Evolutionary conservation across 805 yeast genomes (phyloP).

Genomic region (Spathaspora gorwiae): DNA sequence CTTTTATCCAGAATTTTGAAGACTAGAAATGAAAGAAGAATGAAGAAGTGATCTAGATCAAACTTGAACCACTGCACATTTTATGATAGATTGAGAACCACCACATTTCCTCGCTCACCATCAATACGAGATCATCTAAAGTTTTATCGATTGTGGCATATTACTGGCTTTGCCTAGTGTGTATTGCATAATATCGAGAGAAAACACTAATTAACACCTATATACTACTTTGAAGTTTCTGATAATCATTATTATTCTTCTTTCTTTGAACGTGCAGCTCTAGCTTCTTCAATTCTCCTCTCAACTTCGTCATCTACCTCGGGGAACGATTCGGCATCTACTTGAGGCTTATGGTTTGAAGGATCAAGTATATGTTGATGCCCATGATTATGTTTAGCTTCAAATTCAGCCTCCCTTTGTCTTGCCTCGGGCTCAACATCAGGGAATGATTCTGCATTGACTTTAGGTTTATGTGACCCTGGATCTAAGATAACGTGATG

Average conservation of each 20-base stretch:
- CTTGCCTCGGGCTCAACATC: conserved; percentile 30
- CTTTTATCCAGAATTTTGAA: no score
- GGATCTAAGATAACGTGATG: conserved; percentile 23
- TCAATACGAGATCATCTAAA: no score
- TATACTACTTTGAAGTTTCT: no score
- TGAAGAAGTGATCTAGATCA: no score
- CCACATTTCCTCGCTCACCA: no score
- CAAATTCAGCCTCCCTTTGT: conserved; percentile 17
- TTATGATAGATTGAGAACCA: no score
- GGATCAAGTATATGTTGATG: conserved; percentile 2
- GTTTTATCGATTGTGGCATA: no score
- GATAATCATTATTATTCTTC: not conserved
- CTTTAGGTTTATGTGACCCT: conserved; percentile 15
- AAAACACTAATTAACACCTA: no score
- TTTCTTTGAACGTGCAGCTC: not conserved
- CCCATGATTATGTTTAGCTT: not conserved
- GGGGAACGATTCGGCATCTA: conserved; percentile 23
- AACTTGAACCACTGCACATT: no score
- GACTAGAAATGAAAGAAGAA: no score
- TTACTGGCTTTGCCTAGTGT: no score
- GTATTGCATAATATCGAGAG: no score
- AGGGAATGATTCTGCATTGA: conserved; percentile 23
- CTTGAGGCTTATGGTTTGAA: conserved; percentile 15
- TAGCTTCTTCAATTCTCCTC: conserved; percentile 16
- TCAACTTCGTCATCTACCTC: conserved; percentile 29